Base-by-base conservation (phyloP, 108 stramenopile genomes). In the Nannochloropsis salina region DNA sequence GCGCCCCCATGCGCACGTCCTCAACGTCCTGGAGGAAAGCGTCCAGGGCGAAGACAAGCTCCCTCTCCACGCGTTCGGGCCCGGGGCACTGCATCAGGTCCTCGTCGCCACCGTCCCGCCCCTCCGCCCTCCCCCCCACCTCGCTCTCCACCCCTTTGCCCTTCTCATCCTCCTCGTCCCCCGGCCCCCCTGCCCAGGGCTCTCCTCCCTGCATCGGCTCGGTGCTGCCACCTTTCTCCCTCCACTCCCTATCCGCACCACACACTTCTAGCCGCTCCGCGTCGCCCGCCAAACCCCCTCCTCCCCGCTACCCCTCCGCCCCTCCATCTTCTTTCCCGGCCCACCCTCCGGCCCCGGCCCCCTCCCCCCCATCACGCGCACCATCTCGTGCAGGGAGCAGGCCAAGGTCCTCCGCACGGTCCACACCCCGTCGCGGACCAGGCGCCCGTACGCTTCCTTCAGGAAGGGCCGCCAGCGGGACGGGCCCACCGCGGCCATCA, bases 351-450 rank as follows among this genome's bases (percentile, higher is more conserved):
- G 15, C 83, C 5, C 83, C 0, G 92, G 84, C 18, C 92, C 84
- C 9, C 91, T 91, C 10, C 94, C 91, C 9, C 94, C 96, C 12
- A 97, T 84, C 86, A 97, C 92, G 86, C 93, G 91, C 4, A 95
- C 95, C 2, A 99, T 92, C 44, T 97, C 96, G 87, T 98, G 97
- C 81, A 99, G 87, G 86, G 95, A 94, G 22, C 93, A 95, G 43
- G 96, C 95, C 80, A 99, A 87, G 15, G 92, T 91, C 89, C 88
- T 84, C 44, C 92, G 89, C 31, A 93, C 93, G n/a, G 82, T 47
- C 82, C 82, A 86, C 45, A 93, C 88, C 43, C 88, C 91, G 85
- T 94, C 92, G 84, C 92, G 93, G 82, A 94, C 87, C 40, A 99
- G 90, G 42, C 90, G 90, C 47, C 92, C 87, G 86, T 96, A 97